Conservation (phyloP, 2,329 filamentous ascomycete genomes). For the Xylaria sp. region DNA sequence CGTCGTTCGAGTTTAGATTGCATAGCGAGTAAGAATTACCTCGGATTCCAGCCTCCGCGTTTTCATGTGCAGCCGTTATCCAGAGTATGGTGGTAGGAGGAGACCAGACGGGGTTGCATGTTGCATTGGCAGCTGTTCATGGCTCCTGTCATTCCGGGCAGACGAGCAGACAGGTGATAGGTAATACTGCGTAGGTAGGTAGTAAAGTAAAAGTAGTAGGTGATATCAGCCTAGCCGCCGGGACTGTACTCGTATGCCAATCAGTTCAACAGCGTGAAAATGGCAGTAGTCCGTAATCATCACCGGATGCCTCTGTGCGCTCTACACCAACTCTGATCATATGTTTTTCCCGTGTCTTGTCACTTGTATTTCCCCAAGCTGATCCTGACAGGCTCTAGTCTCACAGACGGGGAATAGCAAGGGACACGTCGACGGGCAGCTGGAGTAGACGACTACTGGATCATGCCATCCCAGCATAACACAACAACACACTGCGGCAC, state of each 20-base stretch:
- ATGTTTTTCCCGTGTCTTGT: conserved; percentile 11
- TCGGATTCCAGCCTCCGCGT: conserved; percentile 8
- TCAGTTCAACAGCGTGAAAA: background rate
- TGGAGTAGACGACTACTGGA: conserved; percentile 12
- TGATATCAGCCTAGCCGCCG: conserved; percentile 6
- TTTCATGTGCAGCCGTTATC: conserved; percentile 7
- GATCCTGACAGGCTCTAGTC: conserved; percentile 10
- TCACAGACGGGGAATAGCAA: conserved; percentile 14
- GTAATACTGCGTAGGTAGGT: background rate
- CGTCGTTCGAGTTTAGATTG: background rate
- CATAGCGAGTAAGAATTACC: conserved; percentile 15
- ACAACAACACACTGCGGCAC: conserved; percentile 19
- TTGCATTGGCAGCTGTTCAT: background rate
- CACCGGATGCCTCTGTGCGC: background rate
- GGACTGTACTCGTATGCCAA: background rate
- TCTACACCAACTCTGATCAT: conserved; percentile 3
- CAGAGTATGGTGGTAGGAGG: background rate
- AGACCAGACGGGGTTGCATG: background rate
- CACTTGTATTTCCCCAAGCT: conserved; percentile 10
- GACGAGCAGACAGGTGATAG: background rate
- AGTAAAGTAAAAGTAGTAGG: background rate
- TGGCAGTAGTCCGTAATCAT: too few species aligned
- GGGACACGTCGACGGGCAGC: conserved; percentile 16
- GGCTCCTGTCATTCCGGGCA: background rate
- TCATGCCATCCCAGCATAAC: conserved; percentile 15